A percentile compares a stretch with the other conserved stretches of the same genome.
These are phyloP conservation scores for Penicillium sp. DNA, from an alignment of 2,329 filamentous ascomycete genomes.

Conservation along the genomic window DNA sequence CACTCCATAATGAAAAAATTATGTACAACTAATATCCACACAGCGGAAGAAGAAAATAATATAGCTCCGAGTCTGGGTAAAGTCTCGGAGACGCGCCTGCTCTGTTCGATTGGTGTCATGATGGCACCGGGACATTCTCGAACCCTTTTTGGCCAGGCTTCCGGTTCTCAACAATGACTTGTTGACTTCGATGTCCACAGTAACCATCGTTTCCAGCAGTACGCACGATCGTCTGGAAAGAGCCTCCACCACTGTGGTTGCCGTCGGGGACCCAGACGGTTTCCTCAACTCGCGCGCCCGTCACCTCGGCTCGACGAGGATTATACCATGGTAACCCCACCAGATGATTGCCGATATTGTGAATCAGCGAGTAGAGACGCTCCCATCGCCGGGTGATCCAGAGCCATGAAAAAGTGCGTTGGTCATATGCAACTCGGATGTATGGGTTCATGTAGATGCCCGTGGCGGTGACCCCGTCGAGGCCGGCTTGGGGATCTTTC, in stretches of 20 bases:
- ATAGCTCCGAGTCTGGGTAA: no score
- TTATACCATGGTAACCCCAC: conserved; percentile 56
- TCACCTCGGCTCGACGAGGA: conserved; percentile 53
- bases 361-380: conserved; percentile 54
- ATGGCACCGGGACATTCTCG: conserved; percentile 39
- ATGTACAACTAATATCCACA: no score
- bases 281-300: conserved; percentile 46
- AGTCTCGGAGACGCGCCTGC: no score
- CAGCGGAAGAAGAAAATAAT: no score
- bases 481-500: conserved; percentile 30
- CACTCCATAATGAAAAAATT: no score
- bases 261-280: conserved; percentile 38
- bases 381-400: conserved; percentile 59
- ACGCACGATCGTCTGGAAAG: conserved; percentile 35
- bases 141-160: conserved; percentile 41
- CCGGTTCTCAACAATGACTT: conserved; percentile 41
- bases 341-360: conserved; percentile 53
- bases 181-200: conserved; percentile 39
- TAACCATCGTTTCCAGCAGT: conserved; percentile 41
- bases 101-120: conserved; percentile 2
- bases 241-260: conserved; percentile 26
- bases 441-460: conserved; percentile 71
- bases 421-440: conserved; percentile 64
- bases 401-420: conserved; percentile 53
- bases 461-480: conserved; percentile 38